Evolutionary conservation across 1,139 yeast species (phyloP).

Genomic region (Lizanozyma gosingica): DNA sequence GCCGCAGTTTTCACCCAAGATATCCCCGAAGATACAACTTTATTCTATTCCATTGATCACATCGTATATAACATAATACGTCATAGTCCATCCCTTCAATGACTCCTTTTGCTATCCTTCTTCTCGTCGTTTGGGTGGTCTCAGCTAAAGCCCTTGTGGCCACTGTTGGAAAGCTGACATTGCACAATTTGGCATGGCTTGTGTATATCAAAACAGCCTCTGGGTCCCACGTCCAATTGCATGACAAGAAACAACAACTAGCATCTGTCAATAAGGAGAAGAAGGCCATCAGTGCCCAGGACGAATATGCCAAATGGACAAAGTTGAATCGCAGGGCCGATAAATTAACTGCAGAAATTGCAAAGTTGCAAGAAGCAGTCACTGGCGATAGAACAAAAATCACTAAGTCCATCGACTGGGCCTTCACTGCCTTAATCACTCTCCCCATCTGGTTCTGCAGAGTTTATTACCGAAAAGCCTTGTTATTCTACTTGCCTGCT

Average conservation of each 20-base stretch:
- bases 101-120: conserved; percentile 10
- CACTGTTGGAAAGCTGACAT: conserved; percentile 24
- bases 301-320: conserved; percentile 94
- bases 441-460: conserved; percentile 44
- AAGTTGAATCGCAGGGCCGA: conserved; percentile 71
- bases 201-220: conserved; percentile 27
- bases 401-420: conserved; percentile 14
- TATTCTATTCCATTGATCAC: too few relatives aligned
- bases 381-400: conserved; percentile 12
- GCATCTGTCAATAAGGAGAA: conserved; percentile 42
- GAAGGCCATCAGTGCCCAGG: conserved; percentile 71
- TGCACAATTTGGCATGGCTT: conserved; percentile 34
- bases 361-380: conserved; percentile 28
- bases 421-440: conserved; percentile 23
- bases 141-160: conserved; percentile 21
- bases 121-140: conserved; percentile 21
- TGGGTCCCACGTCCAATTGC: conserved; percentile 24
- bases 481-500: conserved; percentile 54
- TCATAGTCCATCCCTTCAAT: conserved; percentile 1
- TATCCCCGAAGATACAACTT: too few relatives aligned
- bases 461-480: conserved; percentile 46
- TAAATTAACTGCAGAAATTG: conserved; percentile 46
- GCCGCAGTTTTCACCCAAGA: too few relatives aligned
- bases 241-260: conserved; percentile 37
- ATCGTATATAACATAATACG: too few relatives aligned